Percentiles rank a stretch among this genome's conserved stretches.
phyloP scores from a whole-genome alignment of 2,329 filamentous ascomycete genomes.

The Cladosporium sp. region DNA sequence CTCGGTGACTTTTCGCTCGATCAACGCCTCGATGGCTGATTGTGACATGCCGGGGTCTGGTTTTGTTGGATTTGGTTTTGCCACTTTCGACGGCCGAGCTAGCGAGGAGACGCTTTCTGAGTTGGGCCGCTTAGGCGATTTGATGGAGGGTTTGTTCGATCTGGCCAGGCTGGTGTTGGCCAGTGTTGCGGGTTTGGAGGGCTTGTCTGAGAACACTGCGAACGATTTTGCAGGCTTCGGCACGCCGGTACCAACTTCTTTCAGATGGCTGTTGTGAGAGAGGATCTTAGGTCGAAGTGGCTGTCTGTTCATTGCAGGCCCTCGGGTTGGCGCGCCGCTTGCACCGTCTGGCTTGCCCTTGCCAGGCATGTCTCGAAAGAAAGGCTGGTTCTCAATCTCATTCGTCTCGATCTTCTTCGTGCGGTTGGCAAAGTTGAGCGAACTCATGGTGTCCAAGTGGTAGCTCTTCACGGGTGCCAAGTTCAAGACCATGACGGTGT shows the following conservation, averaged over 20 bases:
- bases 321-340: slow-evolving; percentile 30
- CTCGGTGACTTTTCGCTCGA: slow-evolving; percentile 87
- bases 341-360: slow-evolving; percentile 37
- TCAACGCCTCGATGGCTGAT: slow-evolving; percentile 81
- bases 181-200: slow-evolving; percentile 39
- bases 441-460: slow-evolving; percentile 98
- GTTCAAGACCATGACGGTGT: slow-evolving; percentile 99
- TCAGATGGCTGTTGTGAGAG: slow-evolving; percentile 61
- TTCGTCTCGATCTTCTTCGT: slow-evolving; percentile 99
- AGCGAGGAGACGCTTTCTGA: slow-evolving; percentile 35
- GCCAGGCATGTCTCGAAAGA: slow-evolving; percentile 51
- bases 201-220: slow-evolving; percentile 77
- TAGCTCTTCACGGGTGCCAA: slow-evolving; percentile 85
- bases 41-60: slow-evolving; percentile 39
- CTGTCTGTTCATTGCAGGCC: slow-evolving; percentile 53
- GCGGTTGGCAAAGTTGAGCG: slow-evolving; percentile 90
- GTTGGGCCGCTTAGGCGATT: slow-evolving; percentile 35
- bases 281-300: slow-evolving; percentile 74
- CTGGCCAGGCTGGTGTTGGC: slow-evolving; percentile 25
- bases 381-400: slow-evolving; percentile 92
- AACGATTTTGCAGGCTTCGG: slow-evolving; percentile 79
- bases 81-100: slow-evolving; percentile 38
- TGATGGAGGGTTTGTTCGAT: slow-evolving; percentile 17
- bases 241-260: slow-evolving; percentile 47
- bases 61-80: slow-evolving; percentile 26